Percentiles rank a stretch among this genome's conserved stretches.
Evolutionary conservation across 2,329 filamentous ascomycete genomes (phyloP).

Genomic region (Camillea tinctor): DNA sequence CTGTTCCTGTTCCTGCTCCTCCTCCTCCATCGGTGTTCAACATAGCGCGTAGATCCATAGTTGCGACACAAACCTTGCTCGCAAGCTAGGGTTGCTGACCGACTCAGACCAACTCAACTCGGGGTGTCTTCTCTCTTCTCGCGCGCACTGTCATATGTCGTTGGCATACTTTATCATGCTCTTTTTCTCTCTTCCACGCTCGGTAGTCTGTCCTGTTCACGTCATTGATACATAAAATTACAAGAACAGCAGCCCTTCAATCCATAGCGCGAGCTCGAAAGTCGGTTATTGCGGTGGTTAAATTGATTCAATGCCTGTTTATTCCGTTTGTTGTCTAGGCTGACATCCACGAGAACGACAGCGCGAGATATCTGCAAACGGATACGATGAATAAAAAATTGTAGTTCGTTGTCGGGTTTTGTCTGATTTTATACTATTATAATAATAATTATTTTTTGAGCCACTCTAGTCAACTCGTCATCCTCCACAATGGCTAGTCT

Average conservation of each 20-base stretch:
- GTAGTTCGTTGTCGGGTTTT: neutral
- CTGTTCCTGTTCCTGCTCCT: conserved; percentile 29
- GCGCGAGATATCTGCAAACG: neutral
- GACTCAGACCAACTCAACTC: neutral
- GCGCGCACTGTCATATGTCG: conserved; percentile 5
- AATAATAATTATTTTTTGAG: neutral
- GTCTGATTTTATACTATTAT: neutral
- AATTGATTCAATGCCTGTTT: neutral
- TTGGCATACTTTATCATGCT: conserved; percentile 14
- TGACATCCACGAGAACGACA: neutral
- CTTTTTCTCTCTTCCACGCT: conserved; percentile 13
- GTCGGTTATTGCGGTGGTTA: neutral
- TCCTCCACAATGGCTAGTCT: neutral
- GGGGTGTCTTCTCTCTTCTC: conserved; percentile 13
- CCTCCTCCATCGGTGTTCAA: conserved; percentile 48
- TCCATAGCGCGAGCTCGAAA: neutral
- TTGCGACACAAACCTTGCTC: conserved; percentile 6
- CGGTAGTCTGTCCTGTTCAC: conserved; percentile 7
- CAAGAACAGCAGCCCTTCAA: neutral
- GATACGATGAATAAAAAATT: neutral
- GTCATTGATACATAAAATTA: conserved; percentile 17
- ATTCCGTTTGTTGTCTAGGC: neutral
- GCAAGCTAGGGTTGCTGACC: neutral
- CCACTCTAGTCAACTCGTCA: neutral
- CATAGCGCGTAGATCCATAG: conserved; percentile 39